Conservation (phyloP, 345 rosid species). For the Hypericum perforatum region DNA sequence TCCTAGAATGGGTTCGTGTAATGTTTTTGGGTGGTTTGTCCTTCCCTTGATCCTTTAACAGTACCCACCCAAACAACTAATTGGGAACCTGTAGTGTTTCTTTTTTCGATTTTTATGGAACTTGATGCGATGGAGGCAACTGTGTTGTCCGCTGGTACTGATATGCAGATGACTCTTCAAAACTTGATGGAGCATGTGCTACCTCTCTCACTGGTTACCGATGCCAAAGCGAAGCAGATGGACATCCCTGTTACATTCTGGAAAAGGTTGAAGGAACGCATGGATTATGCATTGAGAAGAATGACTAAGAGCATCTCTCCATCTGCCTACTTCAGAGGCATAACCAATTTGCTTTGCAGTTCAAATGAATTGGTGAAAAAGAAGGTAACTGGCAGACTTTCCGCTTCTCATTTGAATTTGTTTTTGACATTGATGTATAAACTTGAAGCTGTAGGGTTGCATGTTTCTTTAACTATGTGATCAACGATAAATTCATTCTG, state of each 20-base stretch:
- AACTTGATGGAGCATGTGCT: constrained; percentile 70
- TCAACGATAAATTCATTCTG: too few relatives aligned
- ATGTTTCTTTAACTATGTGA: too few relatives aligned
- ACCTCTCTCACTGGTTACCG: constrained; percentile 37
- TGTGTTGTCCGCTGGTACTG: neutral
- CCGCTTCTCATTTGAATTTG: neutral
- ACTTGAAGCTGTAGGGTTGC: too few relatives aligned
- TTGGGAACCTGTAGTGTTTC: too few relatives aligned
- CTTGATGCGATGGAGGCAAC: neutral
- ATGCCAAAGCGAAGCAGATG: constrained; percentile 38
- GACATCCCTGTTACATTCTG: constrained; percentile 25
- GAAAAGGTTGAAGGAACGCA: constrained; percentile 45
- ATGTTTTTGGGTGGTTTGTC: neutral
- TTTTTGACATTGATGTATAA: neutral
- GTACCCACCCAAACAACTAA: too few relatives aligned
- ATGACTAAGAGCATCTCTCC: constrained; percentile 50
- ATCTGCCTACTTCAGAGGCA: constrained; percentile 56
- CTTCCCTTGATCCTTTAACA: neutral
- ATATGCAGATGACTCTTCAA: constrained; percentile 49
- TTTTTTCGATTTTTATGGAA: neutral
- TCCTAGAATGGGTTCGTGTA: neutral
- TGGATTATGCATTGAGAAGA: constrained; percentile 48
- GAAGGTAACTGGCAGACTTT: constrained; percentile 44
- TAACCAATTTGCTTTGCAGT: constrained; percentile 52
- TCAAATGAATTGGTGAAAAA: constrained; percentile 45